Conservation (phyloP, 768 basidiomycete species). For the Lactarius trivialis region DNA sequence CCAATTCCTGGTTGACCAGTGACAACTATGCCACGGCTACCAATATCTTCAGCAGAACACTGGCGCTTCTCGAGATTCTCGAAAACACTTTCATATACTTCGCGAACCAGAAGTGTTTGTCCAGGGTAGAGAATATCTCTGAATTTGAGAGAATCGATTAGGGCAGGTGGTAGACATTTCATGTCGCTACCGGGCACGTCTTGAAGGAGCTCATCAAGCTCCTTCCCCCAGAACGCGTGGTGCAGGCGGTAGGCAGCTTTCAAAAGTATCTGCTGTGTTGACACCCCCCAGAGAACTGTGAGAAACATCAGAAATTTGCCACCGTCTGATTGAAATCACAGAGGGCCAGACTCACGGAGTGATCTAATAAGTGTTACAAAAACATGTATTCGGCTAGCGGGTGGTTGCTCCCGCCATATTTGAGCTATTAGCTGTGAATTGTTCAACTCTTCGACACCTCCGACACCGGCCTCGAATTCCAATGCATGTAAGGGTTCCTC, state of each 20-base stretch:
- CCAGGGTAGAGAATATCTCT: neutral
- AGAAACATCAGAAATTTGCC: neutral
- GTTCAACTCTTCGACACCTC: neutral
- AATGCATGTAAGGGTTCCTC: neutral
- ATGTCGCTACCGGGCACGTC: neutral
- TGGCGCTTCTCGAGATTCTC: neutral
- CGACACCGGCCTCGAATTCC: neutral
- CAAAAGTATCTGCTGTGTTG: neutral
- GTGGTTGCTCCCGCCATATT: neutral
- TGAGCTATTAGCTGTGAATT: neutral
- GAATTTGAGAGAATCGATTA: neutral
- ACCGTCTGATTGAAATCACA: no score
- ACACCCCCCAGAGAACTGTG: neutral
- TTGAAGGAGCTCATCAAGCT: neutral
- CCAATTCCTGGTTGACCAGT: neutral
- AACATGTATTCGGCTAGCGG: neutral
- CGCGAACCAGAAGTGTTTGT: neutral
- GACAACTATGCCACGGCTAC: neutral
- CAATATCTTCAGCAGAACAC: neutral
- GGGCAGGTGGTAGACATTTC: neutral
- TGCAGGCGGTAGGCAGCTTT: neutral
- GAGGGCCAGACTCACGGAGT: neutral
- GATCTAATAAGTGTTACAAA: neutral
- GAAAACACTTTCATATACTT: neutral
- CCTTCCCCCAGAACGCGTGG: neutral